A percentile compares a stretch with the other conserved stretches of the same genome.
phyloP scores from a whole-genome alignment of 176 grass and related monocot species.

The Lolium rigidum region DNA sequence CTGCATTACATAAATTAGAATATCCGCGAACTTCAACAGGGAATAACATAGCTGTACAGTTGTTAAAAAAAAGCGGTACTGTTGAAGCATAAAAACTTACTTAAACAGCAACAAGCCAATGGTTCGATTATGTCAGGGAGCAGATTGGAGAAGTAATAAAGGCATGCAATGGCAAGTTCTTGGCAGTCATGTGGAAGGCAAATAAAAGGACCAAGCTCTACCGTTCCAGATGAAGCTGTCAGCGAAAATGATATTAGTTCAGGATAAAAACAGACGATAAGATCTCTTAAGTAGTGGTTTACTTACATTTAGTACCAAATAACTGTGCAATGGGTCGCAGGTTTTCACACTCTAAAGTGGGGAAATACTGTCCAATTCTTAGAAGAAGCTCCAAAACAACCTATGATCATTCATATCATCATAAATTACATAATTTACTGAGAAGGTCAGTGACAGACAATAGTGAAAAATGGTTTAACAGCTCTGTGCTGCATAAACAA shows the following conservation, averaged over 20 bases:
- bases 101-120: conserved; percentile 81
- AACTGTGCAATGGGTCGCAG: conserved; percentile 60
- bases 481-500: conserved; percentile 25
- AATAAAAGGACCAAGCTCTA: conserved; percentile 72
- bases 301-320: conserved; percentile 74
- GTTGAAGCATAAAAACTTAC: conserved; percentile 58
- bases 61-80: not conserved
- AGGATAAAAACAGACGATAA: conserved; percentile 13
- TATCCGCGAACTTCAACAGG: not conserved
- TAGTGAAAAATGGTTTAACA: conserved; percentile 11
- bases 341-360: conserved; percentile 49
- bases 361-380: conserved; percentile 66
- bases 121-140: conserved; percentile 62
- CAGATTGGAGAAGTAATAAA: conserved; percentile 88
- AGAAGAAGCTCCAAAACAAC: conserved; percentile 79
- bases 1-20: conserved; percentile 60
- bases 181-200: conserved; percentile 65
- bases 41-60: not conserved
- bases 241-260: conserved; percentile 20
- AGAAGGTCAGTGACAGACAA: conserved; percentile 35
- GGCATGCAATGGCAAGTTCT: conserved; percentile 78
- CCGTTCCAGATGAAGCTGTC: conserved; percentile 59
- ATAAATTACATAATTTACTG: conserved; percentile 26
- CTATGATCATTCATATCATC: conserved; percentile 44
- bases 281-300: not conserved